Evolutionary conservation across 2,329 filamentous ascomycete species (phyloP).

Genomic region (Clonostachys rhizophaga): DNA sequence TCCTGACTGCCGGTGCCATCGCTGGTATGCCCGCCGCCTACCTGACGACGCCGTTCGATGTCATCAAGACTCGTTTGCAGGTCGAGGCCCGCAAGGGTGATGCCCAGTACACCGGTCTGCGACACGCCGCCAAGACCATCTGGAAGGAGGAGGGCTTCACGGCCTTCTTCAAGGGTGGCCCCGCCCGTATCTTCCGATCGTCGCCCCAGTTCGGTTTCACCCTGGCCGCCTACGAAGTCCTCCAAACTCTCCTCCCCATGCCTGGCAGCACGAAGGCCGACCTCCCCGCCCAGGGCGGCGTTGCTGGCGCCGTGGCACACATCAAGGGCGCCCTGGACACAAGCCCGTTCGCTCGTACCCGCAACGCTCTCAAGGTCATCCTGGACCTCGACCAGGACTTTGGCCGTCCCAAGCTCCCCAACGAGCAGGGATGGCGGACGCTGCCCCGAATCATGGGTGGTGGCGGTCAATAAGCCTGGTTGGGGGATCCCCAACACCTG

Average conservation of each 20-base stretch:
- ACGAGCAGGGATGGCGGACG: constrained; percentile 46
- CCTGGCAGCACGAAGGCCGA: constrained; percentile 50
- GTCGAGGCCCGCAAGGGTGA: constrained; percentile 97
- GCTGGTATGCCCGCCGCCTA: constrained; percentile 90
- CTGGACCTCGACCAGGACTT: constrained; percentile 93
- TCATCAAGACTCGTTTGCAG: constrained; percentile 98
- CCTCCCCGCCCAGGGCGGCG: constrained; percentile 44
- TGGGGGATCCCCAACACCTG: too few species aligned
- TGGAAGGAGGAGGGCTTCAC: constrained; percentile 87
- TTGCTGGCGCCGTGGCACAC: constrained; percentile 55
- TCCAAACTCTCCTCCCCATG: constrained; percentile 72
- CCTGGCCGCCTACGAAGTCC: constrained; percentile 87
- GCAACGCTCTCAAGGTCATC: constrained; percentile 93
- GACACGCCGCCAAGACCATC: constrained; percentile 81
- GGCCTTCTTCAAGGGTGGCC: constrained; percentile 98
- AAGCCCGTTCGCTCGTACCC: constrained; percentile 56
- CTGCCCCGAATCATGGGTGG: constrained; percentile 45
- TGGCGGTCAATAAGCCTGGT: constrained; percentile 8
- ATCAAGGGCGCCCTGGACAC: constrained; percentile 24
- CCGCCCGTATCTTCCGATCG: constrained; percentile 88
- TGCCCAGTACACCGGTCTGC: constrained; percentile 77
- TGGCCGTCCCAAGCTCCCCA: constrained; percentile 64
- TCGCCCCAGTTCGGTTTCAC: constrained; percentile 98
- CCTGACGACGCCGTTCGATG: constrained; percentile 94
- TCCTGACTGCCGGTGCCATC: constrained; percentile 91